These are phyloP conservation scores for Oemleria cerasiformis DNA, from an alignment of 306 rosid genomes.

Conservation along the genomic window DNA sequence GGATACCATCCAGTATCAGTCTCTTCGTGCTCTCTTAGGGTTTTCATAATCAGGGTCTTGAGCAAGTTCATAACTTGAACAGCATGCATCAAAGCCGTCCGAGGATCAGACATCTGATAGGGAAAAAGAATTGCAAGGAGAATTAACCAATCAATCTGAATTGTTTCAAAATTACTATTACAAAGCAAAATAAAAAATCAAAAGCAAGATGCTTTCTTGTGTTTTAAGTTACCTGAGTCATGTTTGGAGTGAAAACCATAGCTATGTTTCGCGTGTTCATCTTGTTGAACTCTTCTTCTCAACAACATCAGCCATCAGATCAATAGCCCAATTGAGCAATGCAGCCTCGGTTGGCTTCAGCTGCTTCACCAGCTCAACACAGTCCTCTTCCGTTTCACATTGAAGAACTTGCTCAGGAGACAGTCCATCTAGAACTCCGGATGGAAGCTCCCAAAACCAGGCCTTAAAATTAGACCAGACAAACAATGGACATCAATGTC, in stretches of 20 bases:
- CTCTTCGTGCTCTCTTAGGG: constrained; percentile 78
- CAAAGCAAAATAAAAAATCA: background rate
- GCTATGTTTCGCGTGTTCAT: constrained; percentile 96
- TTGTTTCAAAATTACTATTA: background rate
- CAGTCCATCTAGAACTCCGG: constrained; percentile 90
- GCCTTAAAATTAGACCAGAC: constrained; percentile 88
- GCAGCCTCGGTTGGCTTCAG: constrained; percentile 76
- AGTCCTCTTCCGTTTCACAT: constrained; percentile 85
- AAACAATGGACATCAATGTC: constrained; percentile 92
- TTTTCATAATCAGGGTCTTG: constrained; percentile 73
- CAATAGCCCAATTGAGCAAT: constrained; percentile 87
- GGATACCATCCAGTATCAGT: constrained; percentile 50
- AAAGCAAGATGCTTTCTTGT: background rate
- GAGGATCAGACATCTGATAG: constrained; percentile 92
- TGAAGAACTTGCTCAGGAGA: constrained; percentile 92
- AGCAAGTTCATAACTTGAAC: constrained; percentile 99
- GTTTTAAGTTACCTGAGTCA: constrained; percentile 67
- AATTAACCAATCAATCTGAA: background rate
- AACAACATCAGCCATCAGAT: constrained; percentile 97
- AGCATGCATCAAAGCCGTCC: constrained; percentile 97
- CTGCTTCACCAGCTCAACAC: constrained; percentile 75
- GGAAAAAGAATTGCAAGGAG: background rate
- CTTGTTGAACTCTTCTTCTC: constrained; percentile 82
- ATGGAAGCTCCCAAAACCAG: constrained; percentile 97
- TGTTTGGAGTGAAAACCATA: constrained; percentile 96